phyloP scores from a whole-genome alignment of 805 yeast species.

The Candida mattraensis region DNA sequence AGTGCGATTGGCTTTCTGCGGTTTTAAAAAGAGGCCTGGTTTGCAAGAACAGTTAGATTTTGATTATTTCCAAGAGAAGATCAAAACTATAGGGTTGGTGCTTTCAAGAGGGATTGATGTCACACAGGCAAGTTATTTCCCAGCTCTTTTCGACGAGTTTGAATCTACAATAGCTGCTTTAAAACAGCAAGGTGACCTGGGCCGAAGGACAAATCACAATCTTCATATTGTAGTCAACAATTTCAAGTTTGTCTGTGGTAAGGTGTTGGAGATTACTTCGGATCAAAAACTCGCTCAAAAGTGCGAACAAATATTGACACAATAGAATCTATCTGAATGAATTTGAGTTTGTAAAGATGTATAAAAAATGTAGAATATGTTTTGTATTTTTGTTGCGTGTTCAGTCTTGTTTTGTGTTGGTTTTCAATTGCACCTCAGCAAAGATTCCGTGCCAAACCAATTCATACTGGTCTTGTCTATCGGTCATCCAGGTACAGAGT shows the following conservation, averaged over 20 bases:
- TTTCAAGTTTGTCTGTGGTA: constrained; percentile 20
- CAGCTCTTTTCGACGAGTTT: constrained; percentile 8
- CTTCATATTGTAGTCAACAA: constrained; percentile 18
- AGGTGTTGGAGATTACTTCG: constrained; percentile 7
- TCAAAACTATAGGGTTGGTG: constrained; percentile 20
- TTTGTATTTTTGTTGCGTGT: neutral
- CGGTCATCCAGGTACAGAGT: constrained; percentile 63
- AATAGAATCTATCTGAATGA: neutral
- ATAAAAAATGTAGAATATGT: constrained; percentile 1
- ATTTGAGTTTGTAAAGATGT: neutral
- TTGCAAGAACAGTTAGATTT: constrained; percentile 17
- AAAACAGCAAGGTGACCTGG: constrained; percentile 7
- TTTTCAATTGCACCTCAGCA: constrained; percentile 42
- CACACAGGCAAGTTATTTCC: constrained; percentile 14
- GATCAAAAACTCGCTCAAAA: constrained; percentile 1
- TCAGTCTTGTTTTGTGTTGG: constrained; percentile 11
- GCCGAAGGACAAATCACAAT: constrained; percentile 6
- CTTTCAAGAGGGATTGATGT: constrained; percentile 6
- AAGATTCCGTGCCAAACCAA: constrained; percentile 60
- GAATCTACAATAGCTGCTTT: constrained; percentile 7
- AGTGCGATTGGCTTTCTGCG: constrained; percentile 9
- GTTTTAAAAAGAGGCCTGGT: neutral
- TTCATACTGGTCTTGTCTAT: constrained; percentile 53
- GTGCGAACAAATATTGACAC: constrained; percentile 5
- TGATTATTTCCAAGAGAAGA: constrained; percentile 17